Conservation (phyloP, 2,329 filamentous ascomycete genomes). For the Xylaria sp. region DNA sequence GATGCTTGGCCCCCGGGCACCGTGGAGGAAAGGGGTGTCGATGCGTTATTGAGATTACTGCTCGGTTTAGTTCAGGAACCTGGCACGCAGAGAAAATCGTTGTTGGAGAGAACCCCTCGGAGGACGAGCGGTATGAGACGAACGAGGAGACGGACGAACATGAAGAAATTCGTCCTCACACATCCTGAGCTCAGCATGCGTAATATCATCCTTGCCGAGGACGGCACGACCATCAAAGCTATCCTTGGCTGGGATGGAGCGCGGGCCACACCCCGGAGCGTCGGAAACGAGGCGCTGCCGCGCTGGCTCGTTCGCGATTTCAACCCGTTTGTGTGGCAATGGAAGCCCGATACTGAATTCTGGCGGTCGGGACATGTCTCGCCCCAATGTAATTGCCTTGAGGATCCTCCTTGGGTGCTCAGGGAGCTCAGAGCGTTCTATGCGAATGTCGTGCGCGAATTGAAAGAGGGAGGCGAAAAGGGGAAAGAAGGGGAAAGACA, state of each 20-base stretch:
- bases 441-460: conserved; percentile 19
- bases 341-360: conserved; percentile 27
- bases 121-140: not conserved
- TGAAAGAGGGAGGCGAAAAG: conserved; percentile 16
- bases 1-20: conserved; percentile 24
- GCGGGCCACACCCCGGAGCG: conserved; percentile 29
- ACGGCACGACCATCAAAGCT: conserved; percentile 30
- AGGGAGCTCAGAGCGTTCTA: conserved; percentile 33
- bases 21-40: conserved; percentile 26
- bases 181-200: conserved; percentile 35
- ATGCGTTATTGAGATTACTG: conserved; percentile 31
- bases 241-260: conserved; percentile 38
- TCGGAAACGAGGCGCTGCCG: conserved; percentile 35
- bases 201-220: conserved; percentile 33
- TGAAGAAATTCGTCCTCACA: conserved; percentile 33
- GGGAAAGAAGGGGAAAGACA: not conserved
- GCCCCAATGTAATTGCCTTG: conserved; percentile 20
- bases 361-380: conserved; percentile 14
- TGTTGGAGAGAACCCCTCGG: not conserved
- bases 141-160: not conserved
- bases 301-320: conserved; percentile 37
- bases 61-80: conserved; percentile 32
- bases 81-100: not conserved
- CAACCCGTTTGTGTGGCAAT: conserved; percentile 34
- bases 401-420: conserved; percentile 36